phyloP scores from a whole-genome alignment of 148 eudicot genomes.

The Spergularia bocconei region DNA sequence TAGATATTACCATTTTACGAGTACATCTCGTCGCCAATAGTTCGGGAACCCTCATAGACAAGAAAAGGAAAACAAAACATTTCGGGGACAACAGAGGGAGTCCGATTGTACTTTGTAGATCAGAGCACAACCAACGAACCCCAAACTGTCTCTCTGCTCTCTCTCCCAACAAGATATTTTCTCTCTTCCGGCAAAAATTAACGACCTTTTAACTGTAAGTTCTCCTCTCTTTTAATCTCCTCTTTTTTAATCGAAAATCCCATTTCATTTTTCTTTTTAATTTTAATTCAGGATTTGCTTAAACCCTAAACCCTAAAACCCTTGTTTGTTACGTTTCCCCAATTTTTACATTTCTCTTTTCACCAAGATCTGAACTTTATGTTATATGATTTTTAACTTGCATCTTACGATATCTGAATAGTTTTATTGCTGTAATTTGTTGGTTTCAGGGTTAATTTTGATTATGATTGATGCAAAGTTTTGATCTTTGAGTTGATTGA shows the following conservation, averaged over 20 bases:
- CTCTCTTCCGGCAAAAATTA: not conserved
- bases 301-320: conserved; percentile 36
- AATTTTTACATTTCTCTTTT: conserved; percentile 1
- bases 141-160: no score
- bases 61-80: no score
- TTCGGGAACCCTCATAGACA: no score
- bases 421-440: not conserved
- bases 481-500: conserved; percentile 15
- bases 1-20: no score
- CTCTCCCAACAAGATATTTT: not conserved
- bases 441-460: conserved; percentile 21
- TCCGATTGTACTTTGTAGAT: no score
- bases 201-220: not conserved
- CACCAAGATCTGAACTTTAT: conserved; percentile 6
- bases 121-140: no score
- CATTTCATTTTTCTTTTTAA: not conserved
- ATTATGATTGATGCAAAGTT: conserved; percentile 7
- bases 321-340: not conserved
- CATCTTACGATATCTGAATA: not conserved
- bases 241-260: no score
- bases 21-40: no score
- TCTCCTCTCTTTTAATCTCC: not conserved
- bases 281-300: conserved; percentile 8
- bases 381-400: not conserved
- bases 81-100: no score